Conservation (phyloP, 208 protist species). For the Paratrypanosoma confusum region DNA sequence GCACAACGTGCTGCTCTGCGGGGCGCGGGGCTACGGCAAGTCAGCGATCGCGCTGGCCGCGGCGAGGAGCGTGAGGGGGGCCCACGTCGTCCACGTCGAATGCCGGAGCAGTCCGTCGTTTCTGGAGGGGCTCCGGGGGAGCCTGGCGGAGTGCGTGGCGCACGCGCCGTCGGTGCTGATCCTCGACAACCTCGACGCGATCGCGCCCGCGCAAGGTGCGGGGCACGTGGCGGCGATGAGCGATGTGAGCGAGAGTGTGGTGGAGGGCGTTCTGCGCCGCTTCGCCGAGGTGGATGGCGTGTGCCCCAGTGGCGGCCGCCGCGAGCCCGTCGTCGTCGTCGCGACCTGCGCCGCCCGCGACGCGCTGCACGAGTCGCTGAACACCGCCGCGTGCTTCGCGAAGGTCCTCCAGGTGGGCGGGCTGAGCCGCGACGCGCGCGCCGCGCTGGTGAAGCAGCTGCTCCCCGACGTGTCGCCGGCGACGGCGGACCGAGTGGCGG, state of each 20-base stretch:
- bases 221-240: constrained; percentile 48
- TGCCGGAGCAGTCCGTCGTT: constrained; percentile 39
- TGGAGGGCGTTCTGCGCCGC: constrained; percentile 40
- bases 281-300: constrained; percentile 25
- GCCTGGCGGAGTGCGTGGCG: constrained; percentile 54
- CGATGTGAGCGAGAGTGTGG: constrained; percentile 33
- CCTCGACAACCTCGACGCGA: constrained; percentile 75
- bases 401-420: constrained; percentile 46
- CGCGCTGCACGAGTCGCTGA: constrained; percentile 47
- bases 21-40: constrained; percentile 78
- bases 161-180: constrained; percentile 73
- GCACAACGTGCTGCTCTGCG: constrained; percentile 76
- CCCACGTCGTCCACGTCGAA: constrained; percentile 51
- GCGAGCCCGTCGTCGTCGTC: constrained; percentile 40
- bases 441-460: constrained; percentile 38
- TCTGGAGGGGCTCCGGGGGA: constrained; percentile 21
- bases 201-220: constrained; percentile 68
- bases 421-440: constrained; percentile 34
- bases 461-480: no score
- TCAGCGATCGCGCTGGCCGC: constrained; percentile 44
- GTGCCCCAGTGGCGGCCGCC: constrained; percentile 1
- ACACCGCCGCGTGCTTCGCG: constrained; percentile 51
- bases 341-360: constrained; percentile 61
- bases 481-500: constrained; percentile 15
- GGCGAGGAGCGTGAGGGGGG: constrained; percentile 19